Base-by-base conservation (phyloP, 2,329 filamentous ascomycete species). In the Microcera coccophila region DNA sequence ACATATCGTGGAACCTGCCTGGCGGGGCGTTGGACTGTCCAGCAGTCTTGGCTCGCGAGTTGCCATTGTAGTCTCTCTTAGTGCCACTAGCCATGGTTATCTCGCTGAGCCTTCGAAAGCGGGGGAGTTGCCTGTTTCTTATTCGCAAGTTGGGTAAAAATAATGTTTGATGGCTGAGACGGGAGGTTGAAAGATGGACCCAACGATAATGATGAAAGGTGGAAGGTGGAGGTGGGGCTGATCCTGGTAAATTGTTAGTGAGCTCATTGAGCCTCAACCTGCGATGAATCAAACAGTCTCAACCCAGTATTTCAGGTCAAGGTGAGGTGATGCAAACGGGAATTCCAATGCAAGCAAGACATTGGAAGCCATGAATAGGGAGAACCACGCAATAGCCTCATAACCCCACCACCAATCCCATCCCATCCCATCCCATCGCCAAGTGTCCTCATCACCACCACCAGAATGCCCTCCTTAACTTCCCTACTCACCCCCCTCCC, bases 1-100 rank as follows among this genome's bases (percentile, higher is more conserved):
- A 98, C 77, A 97, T 90, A 52, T 82, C 67, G 48, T 81, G 80
- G 61, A 80, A 83, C 39, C 65, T 58, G 37, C 66, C 63, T 22
- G 63, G 62, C 4, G 70, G 65, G 16, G 57, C 59, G 34, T 67
- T 63, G 15, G 58, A 51, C 41, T 54, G 57, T 36, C 49, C 58
- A 38, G 47, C 49, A 39, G 55, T 54, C 62, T 73, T 75, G 49
- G 67, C 60, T 36, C 67, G 62, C 31, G 58, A 55, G 45, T 74
- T 75, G 45, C 77, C 78, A 41, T 75, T 71, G 48, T 72, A 66
- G 53, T 77, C 71, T 53, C 78, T 71, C 63, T 82, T 82, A 45
- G 73, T 58, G 44, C 72, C 72, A 45, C 64, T 59, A 52, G 69
- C 66, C 53, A 65, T 63, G n/a, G 15, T 17, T 5, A 32, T 14